A percentile compares a stretch with the other conserved stretches of the same genome.
Conservation (phyloP, 1,139 yeast species). For the Lodderomyces elongisporus region DNA sequence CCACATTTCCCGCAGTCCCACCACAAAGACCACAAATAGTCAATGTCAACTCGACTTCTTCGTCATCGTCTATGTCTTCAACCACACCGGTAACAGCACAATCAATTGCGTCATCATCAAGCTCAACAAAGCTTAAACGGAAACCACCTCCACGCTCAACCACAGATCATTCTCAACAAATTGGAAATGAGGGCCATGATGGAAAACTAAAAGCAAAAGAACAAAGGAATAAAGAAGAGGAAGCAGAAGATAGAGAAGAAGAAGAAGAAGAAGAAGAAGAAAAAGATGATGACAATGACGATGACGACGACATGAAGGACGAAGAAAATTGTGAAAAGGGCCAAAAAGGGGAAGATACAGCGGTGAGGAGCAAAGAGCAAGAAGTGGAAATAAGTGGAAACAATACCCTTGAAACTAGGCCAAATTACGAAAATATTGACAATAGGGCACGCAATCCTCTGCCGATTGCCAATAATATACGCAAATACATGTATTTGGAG, state of each 20-base stretch:
- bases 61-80: constrained; percentile 9
- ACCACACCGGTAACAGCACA: constrained; percentile 8
- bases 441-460: too few species aligned
- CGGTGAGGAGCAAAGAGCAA: too few species aligned
- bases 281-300: too few species aligned
- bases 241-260: too few species aligned
- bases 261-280: too few species aligned
- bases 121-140: constrained; percentile 20
- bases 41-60: constrained; percentile 5
- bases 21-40: constrained; percentile 2
- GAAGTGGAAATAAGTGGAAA: too few species aligned
- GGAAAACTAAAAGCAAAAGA: neutral
- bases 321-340: too few species aligned
- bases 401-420: too few species aligned
- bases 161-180: neutral
- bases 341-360: too few species aligned
- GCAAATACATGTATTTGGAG: constrained; percentile 29
- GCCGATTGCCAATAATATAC: neutral
- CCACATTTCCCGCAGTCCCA: neutral
- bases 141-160: constrained; percentile 46
- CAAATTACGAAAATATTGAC: too few species aligned
- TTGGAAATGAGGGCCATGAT: neutral
- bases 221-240: neutral
- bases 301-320: too few species aligned
- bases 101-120: constrained; percentile 6